Conservation (phyloP, 345 rosid species). For the Crucihimalaya himalaica region DNA sequence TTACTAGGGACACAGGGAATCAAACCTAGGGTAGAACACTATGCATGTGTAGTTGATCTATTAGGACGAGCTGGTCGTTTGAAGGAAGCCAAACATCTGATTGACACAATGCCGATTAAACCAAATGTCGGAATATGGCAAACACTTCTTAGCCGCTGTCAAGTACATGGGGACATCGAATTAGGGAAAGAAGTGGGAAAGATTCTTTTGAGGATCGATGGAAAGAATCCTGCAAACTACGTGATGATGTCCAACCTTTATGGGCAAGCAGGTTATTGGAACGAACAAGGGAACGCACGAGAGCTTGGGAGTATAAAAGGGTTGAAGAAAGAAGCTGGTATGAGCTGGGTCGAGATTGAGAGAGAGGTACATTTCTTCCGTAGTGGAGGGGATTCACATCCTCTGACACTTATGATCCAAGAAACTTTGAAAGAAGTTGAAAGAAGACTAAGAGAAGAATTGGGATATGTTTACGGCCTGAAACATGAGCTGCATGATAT, state of each 20-base stretch:
- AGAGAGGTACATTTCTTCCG: constrained; percentile 64
- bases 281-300: constrained; percentile 60
- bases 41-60: constrained; percentile 84
- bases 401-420: constrained; percentile 49
- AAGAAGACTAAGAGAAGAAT: constrained; percentile 64
- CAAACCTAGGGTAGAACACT: constrained; percentile 73
- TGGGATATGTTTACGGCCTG: constrained; percentile 57
- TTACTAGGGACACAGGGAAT: constrained; percentile 44
- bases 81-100: constrained; percentile 67
- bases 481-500: constrained; percentile 64
- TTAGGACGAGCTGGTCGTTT: constrained; percentile 78
- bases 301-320: constrained; percentile 51
- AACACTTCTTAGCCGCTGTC: constrained; percentile 82
- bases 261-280: constrained; percentile 75
- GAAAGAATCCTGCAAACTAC: constrained; percentile 66
- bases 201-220: constrained; percentile 58
- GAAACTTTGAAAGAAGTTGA: constrained; percentile 62
- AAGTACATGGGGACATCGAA: constrained; percentile 66
- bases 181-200: constrained; percentile 69
- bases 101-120: constrained; percentile 65
- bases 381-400: constrained; percentile 64
- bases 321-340: constrained; percentile 72
- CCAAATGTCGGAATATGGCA: constrained; percentile 85
- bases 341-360: constrained; percentile 87
- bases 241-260: constrained; percentile 83